A percentile compares a stretch with the other conserved stretches of the same genome.
Conservation (phyloP, 192 early-diverging fungal species). For the Backusella circina region DNA sequence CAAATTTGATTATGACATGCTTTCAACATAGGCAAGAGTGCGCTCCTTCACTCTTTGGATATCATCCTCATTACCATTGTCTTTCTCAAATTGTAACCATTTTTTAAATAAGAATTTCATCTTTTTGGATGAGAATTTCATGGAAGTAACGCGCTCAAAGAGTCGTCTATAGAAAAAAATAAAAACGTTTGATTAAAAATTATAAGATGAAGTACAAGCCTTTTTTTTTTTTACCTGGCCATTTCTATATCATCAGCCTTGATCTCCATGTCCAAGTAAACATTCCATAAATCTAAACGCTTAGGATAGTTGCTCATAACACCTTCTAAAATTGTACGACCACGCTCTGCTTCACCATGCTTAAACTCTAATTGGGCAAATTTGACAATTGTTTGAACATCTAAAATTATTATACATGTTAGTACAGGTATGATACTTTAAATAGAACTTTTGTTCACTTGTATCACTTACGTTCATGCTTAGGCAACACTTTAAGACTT, state of each 20-base stretch:
- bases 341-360: conserved; percentile 94
- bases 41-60: conserved; percentile 85
- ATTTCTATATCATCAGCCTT: conserved; percentile 64
- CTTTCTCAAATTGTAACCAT: conserved; percentile 95
- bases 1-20: conserved; percentile 22
- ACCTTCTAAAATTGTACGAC: conserved; percentile 96
- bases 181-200: background rate
- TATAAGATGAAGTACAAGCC: background rate
- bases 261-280: conserved; percentile 97
- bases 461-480: conserved; percentile 78
- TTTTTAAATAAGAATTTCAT: conserved; percentile 99
- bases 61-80: conserved; percentile 71
- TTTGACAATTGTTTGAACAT: conserved; percentile 90
- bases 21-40: conserved; percentile 85
- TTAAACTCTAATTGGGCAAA: conserved; percentile 99
- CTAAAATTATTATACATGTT: conserved; percentile 20
- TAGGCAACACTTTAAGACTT: conserved; percentile 79
- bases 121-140: conserved; percentile 95
- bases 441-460: background rate
- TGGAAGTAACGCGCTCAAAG: conserved; percentile 86
- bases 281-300: conserved; percentile 91
- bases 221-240: conserved; percentile 46
- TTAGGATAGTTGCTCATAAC: conserved; percentile 92
- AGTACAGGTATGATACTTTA: background rate
- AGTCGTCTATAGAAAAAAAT: conserved; percentile 46